A percentile compares a stretch with the other conserved stretches of the same genome.
Evolutionary conservation across 257 asterid species (phyloP).

Genomic region (Craterostigma plantagineum): DNA sequence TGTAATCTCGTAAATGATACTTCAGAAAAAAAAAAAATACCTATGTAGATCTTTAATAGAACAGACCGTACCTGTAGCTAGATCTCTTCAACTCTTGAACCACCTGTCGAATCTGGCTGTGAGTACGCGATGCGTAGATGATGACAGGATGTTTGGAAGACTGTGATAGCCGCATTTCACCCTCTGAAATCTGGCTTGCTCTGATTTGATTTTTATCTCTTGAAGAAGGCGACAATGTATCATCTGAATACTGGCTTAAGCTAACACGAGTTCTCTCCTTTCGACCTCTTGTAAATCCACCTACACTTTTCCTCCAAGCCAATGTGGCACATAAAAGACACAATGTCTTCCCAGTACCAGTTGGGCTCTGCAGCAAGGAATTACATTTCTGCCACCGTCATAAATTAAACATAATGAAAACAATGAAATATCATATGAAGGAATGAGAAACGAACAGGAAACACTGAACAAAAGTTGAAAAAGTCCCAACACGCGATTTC

Average conservation of each 20-base stretch:
- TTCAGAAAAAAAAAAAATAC: too few relatives aligned
- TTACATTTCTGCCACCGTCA: slow-evolving; percentile 40
- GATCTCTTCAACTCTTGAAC: slow-evolving; percentile 84
- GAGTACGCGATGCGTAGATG: slow-evolving; percentile 87
- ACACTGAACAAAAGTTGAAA: background rate
- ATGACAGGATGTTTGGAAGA: slow-evolving; percentile 49
- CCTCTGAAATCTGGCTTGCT: slow-evolving; percentile 24
- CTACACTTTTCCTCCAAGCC: slow-evolving; percentile 94
- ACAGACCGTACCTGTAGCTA: slow-evolving; percentile 58
- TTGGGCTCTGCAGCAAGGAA: slow-evolving; percentile 92
- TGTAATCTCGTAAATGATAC: too few relatives aligned
- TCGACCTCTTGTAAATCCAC: slow-evolving; percentile 54
- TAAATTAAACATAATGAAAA: background rate
- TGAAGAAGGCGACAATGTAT: slow-evolving; percentile 21
- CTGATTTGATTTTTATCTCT: too few relatives aligned
- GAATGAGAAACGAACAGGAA: background rate
- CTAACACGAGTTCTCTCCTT: slow-evolving; percentile 22
- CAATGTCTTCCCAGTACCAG: slow-evolving; percentile 95
- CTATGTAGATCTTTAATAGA: slow-evolving; percentile 5
- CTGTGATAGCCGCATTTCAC: slow-evolving; percentile 24
- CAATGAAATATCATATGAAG: background rate
- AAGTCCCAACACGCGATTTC: too few relatives aligned
- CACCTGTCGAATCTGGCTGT: slow-evolving; percentile 93
- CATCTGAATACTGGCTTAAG: slow-evolving; percentile 36
- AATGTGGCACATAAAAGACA: slow-evolving; percentile 91